Base-by-base conservation (phyloP, 306 rosid genomes). In the Vigna hirtella region DNA sequence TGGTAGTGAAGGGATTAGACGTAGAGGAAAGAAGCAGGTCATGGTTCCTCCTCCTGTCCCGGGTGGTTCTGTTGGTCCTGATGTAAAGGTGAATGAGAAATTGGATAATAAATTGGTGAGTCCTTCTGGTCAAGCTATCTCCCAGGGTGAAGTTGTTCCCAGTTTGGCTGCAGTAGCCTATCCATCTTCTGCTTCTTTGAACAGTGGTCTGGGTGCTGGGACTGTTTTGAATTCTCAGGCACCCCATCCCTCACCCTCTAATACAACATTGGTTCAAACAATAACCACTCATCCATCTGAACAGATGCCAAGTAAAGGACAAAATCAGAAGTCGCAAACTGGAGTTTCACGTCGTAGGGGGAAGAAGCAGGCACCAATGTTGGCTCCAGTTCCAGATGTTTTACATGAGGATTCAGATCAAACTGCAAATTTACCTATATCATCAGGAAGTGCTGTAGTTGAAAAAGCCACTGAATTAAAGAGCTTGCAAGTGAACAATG, bases 291-390 rank as follows among this genome's bases (percentile, higher is more conserved):
- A 63, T 66, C 82, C 88, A 22, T 40, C 92, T 26, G 64, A 69
- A 20, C 89, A 88, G 2, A 7, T 69, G 67, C 93, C 83, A 84
- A 83, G 64, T 66, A 87, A 84, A 81, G 96, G 84, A 68, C 87
- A 79, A 81, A 75, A 70, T 84, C 89, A 63, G 84, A 93, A 86
- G 84, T 79, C 84, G 12, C 98, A 90, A 55, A 79, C 74, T 8
- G 95, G 93, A 65, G 81, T 82, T 75, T 76, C 94, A 9, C 89
- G 94, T 43, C 97, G 97, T 42, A 86, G 97, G 88, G 99, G 96
- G 68, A 96, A 79, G 91, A 93, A 89, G 79, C 93, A 84, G 73
- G 85, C 86, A 18, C 67, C 80, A 52, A 17, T 57, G 52, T 70
- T 81, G 34, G 70, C 80, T 48, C 79, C 84, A 30, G 83, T 66